phyloP scores from a whole-genome alignment of 108 stramenopile species.

The Heterococcus sp. region DNA sequence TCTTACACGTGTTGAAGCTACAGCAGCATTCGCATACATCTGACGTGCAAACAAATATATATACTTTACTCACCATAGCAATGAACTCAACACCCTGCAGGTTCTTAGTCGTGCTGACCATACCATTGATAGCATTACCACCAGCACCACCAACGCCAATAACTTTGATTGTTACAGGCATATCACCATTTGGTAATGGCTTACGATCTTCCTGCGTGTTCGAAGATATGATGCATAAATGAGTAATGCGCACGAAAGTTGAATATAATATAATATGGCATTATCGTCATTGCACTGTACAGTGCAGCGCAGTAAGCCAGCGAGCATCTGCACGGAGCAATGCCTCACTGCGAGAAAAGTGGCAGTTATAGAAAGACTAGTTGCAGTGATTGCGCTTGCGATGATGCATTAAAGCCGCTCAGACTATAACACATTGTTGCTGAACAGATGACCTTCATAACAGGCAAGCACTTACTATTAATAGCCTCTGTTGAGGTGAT shows the following conservation, averaged over 20 bases:
- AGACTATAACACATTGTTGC: neutral
- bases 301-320: too few species aligned
- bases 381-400: neutral
- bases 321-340: too few species aligned
- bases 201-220: neutral
- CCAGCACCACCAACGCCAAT: conserved; percentile 71
- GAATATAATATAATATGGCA: neutral
- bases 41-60: too few species aligned
- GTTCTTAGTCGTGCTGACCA: conserved; percentile 45
- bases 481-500: neutral
- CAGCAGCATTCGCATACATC: too few species aligned
- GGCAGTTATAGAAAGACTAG: neutral
- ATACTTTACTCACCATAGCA: conserved; percentile 51
- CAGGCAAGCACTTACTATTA: neutral
- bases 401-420: neutral
- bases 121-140: conserved; percentile 66
- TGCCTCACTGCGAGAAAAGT: neutral
- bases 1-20: too few species aligned
- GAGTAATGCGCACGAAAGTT: neutral
- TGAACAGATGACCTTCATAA: neutral
- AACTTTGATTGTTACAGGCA: conserved; percentile 54
- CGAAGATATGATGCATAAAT: neutral
- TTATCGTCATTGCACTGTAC: neutral
- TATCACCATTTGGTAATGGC: neutral
- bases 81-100: conserved; percentile 62